A percentile compares a stretch with the other conserved stretches of the same genome.
These are phyloP conservation scores for Parafenestella ontariensis DNA, from an alignment of 2,329 filamentous ascomycete genomes.

Conservation along the genomic window DNA sequence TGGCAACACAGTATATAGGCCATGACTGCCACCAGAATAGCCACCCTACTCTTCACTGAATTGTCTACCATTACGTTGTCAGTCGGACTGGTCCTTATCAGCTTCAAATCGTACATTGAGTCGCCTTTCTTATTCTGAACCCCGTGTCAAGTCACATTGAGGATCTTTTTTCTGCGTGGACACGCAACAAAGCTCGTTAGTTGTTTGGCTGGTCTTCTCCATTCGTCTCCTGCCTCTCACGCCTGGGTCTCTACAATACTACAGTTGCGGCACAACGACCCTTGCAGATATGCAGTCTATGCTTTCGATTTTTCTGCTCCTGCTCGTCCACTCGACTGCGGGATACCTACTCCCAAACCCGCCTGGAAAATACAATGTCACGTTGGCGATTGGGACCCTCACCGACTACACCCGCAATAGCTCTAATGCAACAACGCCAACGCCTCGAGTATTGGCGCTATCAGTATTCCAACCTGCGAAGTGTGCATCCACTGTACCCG, in stretches of 20 bases:
- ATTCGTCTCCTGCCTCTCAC: background rate
- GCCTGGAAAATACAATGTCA: slow-evolving; percentile 27
- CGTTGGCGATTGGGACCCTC: slow-evolving; percentile 23
- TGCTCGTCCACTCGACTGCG: slow-evolving; percentile 13
- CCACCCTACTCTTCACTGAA: background rate
- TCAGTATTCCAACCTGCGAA: slow-evolving; percentile 28
- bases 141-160: background rate
- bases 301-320: slow-evolving; percentile 12
- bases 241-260: background rate
- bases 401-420: slow-evolving; percentile 24
- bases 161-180: background rate
- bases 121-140: background rate
- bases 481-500: slow-evolving; percentile 19
- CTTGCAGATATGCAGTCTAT: slow-evolving; percentile 20
- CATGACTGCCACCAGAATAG: background rate
- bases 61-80: background rate
- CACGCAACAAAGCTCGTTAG: background rate
- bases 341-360: slow-evolving; percentile 22
- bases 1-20: background rate
- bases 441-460: slow-evolving; percentile 21
- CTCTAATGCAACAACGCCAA: background rate
- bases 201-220: background rate
- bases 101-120: background rate
- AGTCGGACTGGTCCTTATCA: background rate
- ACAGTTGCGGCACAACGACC: background rate